Evolutionary conservation across 371 early-diverging fungal genomes (phyloP).

Genomic region (Mycotypha africana): DNA sequence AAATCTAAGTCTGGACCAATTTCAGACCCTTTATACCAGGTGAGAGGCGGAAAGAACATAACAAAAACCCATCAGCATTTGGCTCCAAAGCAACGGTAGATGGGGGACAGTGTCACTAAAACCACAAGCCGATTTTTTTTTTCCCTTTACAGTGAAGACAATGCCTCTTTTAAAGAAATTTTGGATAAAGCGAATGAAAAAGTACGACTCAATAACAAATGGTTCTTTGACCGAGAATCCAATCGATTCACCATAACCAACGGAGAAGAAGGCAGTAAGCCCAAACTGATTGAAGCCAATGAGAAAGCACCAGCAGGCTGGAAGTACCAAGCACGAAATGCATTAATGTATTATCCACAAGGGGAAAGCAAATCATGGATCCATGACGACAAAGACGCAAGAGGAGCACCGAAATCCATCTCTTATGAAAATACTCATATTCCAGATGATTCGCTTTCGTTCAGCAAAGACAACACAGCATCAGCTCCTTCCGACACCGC

Average conservation of each 20-base stretch:
- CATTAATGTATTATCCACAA: slow-evolving; percentile 63
- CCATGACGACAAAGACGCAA: slow-evolving; percentile 23
- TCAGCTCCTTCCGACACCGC: slow-evolving; percentile 22
- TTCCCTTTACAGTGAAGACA: slow-evolving; percentile 60
- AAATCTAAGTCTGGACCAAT: slow-evolving; percentile 53
- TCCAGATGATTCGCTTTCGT: too few species aligned
- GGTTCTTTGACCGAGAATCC: slow-evolving; percentile 67
- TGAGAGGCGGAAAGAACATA: neutral
- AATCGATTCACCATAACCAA: slow-evolving; percentile 22
- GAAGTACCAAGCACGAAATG: slow-evolving; percentile 58
- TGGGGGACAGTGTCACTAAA: too few species aligned
- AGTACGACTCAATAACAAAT: slow-evolving; percentile 54
- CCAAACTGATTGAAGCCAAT: slow-evolving; percentile 20
- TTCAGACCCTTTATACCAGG: slow-evolving; percentile 73
- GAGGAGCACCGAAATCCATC: slow-evolving; percentile 52
- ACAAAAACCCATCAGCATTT: neutral
- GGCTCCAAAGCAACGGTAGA: too few species aligned
- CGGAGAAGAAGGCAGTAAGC: slow-evolving; percentile 6
- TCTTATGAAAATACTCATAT: slow-evolving; percentile 46
- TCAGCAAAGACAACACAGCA: neutral
- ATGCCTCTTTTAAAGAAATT: slow-evolving; percentile 71
- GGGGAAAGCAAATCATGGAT: slow-evolving; percentile 33
- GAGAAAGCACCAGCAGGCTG: slow-evolving; percentile 35
- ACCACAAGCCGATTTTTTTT: too few species aligned
- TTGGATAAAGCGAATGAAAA: slow-evolving; percentile 60